Conservation (phyloP, 495 filamentous ascomycete genomes). For the Cetradonia linearis region DNA sequence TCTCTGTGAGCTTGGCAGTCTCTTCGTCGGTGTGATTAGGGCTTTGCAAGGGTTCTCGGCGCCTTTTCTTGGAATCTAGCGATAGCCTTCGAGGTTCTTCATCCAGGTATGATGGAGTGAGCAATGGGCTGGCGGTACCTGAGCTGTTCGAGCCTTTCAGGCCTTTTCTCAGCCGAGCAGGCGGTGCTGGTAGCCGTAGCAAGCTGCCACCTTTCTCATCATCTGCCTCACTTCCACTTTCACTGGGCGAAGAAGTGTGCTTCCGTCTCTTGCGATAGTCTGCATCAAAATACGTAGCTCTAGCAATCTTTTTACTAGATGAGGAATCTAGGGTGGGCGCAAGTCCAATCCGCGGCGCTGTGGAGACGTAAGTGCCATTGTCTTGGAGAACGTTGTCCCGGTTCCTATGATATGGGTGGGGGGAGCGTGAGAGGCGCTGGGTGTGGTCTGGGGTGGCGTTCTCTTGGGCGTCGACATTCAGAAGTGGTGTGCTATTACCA, state of each 20-base stretch:
- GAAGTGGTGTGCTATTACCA: neutral
- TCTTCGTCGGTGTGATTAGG: constrained; percentile 19
- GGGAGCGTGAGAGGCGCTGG: constrained; percentile 48
- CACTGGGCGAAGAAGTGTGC: constrained; percentile 54
- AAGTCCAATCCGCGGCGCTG: neutral
- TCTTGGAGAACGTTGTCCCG: constrained; percentile 21
- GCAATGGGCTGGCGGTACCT: constrained; percentile 41
- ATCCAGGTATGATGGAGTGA: constrained; percentile 49
- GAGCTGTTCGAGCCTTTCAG: constrained; percentile 33
- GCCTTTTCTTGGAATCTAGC: constrained; percentile 17
- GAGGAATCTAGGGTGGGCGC: constrained; percentile 1
- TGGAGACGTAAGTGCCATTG: neutral
- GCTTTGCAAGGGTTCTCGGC: constrained; percentile 15
- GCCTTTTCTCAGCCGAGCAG: constrained; percentile 60
- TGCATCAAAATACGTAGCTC: constrained; percentile 20
- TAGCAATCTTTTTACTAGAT: constrained; percentile 10
- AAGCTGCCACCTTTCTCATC: constrained; percentile 66
- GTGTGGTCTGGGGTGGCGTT: neutral
- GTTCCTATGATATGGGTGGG: constrained; percentile 60
- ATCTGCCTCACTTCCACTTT: constrained; percentile 86
- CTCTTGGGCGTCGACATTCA: constrained; percentile 6
- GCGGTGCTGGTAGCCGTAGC: constrained; percentile 71
- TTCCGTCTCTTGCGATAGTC: constrained; percentile 28
- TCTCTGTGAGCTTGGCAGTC: constrained; percentile 25
- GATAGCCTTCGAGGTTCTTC: constrained; percentile 35